These are phyloP conservation scores for Ampelocalamus luodianensis DNA, from an alignment of 176 grass and related monocot genomes.

Conservation along the genomic window DNA sequence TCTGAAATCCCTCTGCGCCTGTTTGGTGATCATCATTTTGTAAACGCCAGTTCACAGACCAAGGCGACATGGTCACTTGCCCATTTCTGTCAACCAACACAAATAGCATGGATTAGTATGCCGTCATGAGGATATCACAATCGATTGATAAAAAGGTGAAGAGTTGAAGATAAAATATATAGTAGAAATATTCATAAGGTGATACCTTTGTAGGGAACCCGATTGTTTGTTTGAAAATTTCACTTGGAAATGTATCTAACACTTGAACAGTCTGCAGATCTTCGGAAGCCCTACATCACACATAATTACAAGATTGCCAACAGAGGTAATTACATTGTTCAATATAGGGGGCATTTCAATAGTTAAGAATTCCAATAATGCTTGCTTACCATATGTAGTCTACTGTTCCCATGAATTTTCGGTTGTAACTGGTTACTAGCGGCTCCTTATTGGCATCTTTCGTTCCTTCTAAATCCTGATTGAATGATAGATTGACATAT, in stretches of 20 bases:
- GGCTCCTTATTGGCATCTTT: slow-evolving; percentile 79
- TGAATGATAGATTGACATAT: slow-evolving; percentile 38
- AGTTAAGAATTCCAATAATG: slow-evolving; percentile 5
- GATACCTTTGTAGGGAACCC: slow-evolving; percentile 94
- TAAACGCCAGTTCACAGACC: slow-evolving; percentile 78
- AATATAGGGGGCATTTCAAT: slow-evolving; percentile 5
- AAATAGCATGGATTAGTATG: slow-evolving; percentile 22
- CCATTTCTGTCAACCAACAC: slow-evolving; percentile 75
- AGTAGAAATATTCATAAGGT: slow-evolving; percentile 8
- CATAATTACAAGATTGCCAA: slow-evolving; percentile 29
- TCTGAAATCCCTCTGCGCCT: slow-evolving; percentile 5
- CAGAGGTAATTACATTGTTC: slow-evolving; percentile 33
- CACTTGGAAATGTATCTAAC: slow-evolving; percentile 84
- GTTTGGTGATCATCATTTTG: slow-evolving; percentile 35
- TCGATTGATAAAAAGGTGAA: neutral
- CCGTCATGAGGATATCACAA: neutral
- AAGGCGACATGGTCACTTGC: slow-evolving; percentile 90
- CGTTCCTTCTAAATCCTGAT: slow-evolving; percentile 80
- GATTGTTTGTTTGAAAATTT: slow-evolving; percentile 63
- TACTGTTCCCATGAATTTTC: slow-evolving; percentile 91
- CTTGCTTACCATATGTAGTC: slow-evolving; percentile 88
- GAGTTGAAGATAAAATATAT: neutral
- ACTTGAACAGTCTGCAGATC: slow-evolving; percentile 76
- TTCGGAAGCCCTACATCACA: slow-evolving; percentile 67
- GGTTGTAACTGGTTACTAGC: slow-evolving; percentile 79